Base-by-base conservation (phyloP, 129 eudicot genomes). In the Arctium lappa region DNA sequence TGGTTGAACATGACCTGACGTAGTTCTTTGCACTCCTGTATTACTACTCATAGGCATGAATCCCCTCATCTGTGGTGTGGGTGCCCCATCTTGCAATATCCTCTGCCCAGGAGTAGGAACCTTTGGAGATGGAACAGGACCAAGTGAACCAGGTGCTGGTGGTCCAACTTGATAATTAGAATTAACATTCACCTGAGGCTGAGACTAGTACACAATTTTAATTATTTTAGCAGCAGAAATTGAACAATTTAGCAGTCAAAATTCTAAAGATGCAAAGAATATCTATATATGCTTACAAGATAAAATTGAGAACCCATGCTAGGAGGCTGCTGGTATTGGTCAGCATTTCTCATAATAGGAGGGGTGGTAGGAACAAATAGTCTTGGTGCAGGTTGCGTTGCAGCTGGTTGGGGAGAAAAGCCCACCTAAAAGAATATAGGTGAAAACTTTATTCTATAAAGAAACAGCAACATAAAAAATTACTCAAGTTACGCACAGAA, bases 331-430 rank as follows among this genome's bases (percentile, higher is more conserved):
- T 94, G 98, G 90, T 94, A 94, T 86, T 88, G 92, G 84, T 89
- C 97, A 56, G 74, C 93, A 80, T 94, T 92, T 83, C 82, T 91
- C 82, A 94, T 77, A 66, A 78, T 34, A 56, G 97, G 94, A 63
- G 90, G 90, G 74, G 92, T 87, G 33, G 90, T 68, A 68, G 98
- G 98, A 76, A 88, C 89, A 83, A 94, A 94, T 73, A 89, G 86
- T 85, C 79, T 91, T 73, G 86, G 90, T 38, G 96, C 85, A 84
- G 97, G 87, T 86, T 88, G 98, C 71, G 85, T 77, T 78, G 78
- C 76, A 75, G 77, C 84, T 16, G 94, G 85, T 44, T 93, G 94
- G 40, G 95, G 88, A 80, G 90, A 73, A 82, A 87, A 90, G 70
- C 84, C 90, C 53, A 81, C 89, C 97, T 94, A 85, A 82, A 81